phyloP scores from a whole-genome alignment of 345 rosid species.

The Aegle marmelos region DNA sequence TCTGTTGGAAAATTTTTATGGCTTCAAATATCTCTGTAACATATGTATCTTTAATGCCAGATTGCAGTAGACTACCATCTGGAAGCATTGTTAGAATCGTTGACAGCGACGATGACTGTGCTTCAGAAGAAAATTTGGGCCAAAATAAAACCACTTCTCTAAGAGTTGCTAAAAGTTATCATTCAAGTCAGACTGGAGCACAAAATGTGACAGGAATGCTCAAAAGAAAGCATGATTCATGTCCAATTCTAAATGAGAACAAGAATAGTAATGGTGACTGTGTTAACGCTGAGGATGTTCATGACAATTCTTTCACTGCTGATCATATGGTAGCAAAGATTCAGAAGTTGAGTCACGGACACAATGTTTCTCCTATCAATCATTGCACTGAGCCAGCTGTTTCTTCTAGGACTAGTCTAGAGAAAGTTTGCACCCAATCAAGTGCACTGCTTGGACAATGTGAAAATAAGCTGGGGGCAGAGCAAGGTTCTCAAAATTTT shows the following conservation, averaged over 20 bases:
- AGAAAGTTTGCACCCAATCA: neutral
- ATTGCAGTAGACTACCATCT: conserved; percentile 1
- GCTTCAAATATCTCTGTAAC: neutral
- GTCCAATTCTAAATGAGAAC: neutral
- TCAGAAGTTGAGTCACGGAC: conserved; percentile 9
- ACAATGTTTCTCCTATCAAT: conserved; percentile 8
- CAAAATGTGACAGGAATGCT: conserved; percentile 6
- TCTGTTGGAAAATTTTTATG: neutral
- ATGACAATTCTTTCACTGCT: neutral
- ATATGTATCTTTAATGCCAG: conserved; percentile 12
- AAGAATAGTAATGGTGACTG: neutral
- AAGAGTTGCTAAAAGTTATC: neutral
- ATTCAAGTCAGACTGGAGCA: neutral
- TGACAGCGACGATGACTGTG: conserved; percentile 35
- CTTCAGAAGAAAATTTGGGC: neutral
- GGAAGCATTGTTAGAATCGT: conserved; percentile 21
- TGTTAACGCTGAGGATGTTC: neutral
- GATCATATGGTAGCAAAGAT: conserved; percentile 12
- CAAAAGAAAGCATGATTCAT: conserved; percentile 34
- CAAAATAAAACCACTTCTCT: neutral
- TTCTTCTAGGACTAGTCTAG: conserved; percentile 7
- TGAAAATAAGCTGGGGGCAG: conserved; percentile 3
- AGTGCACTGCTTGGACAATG: neutral
- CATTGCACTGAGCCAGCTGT: neutral
- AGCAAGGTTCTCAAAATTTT: neutral